Percentiles rank a stretch among this genome's conserved stretches.
Evolutionary conservation across 139 green algal genomes (phyloP).

Genomic region (Asterochloris erici): DNA sequence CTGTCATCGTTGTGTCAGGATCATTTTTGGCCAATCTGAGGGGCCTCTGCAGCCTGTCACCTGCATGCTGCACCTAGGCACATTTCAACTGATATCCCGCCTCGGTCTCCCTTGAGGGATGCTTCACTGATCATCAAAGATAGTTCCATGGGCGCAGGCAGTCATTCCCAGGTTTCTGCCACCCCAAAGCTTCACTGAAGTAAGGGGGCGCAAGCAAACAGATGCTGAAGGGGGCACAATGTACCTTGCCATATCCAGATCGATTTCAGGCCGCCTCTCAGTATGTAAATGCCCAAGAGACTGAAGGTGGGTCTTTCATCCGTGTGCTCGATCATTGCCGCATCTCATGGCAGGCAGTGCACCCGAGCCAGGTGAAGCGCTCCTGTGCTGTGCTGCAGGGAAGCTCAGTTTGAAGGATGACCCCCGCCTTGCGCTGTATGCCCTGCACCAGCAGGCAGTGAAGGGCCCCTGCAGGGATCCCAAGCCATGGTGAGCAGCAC

Average conservation of each 20-base stretch:
- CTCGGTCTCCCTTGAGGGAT: too few species aligned
- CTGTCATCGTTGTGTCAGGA: too few species aligned
- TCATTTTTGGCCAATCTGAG: too few species aligned
- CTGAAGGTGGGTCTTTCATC: background rate
- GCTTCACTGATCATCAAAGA: too few species aligned
- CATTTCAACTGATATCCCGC: too few species aligned
- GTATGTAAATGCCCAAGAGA: constrained; percentile 4
- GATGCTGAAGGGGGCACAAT: background rate
- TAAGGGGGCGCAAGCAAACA: too few species aligned
- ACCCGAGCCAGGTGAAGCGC: background rate
- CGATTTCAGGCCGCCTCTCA: constrained; percentile 27
- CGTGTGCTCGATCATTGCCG: background rate
- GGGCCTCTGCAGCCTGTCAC: too few species aligned
- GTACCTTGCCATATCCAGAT: constrained; percentile 34
- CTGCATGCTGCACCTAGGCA: too few species aligned
- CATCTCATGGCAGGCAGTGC: too few species aligned
- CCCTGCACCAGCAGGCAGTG: constrained; percentile 78
- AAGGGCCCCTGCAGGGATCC: constrained; percentile 72
- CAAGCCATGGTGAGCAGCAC: constrained; percentile 61
- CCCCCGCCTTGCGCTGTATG: constrained; percentile 75
- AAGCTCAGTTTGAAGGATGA: constrained; percentile 62
- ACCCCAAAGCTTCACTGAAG: too few species aligned
- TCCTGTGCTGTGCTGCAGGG: constrained; percentile 16
- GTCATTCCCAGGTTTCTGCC: too few species aligned
- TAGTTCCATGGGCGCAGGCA: too few species aligned